These are phyloP conservation scores for Daldinia childiae DNA, from an alignment of 495 filamentous ascomycete species.

Conservation along the genomic window DNA sequence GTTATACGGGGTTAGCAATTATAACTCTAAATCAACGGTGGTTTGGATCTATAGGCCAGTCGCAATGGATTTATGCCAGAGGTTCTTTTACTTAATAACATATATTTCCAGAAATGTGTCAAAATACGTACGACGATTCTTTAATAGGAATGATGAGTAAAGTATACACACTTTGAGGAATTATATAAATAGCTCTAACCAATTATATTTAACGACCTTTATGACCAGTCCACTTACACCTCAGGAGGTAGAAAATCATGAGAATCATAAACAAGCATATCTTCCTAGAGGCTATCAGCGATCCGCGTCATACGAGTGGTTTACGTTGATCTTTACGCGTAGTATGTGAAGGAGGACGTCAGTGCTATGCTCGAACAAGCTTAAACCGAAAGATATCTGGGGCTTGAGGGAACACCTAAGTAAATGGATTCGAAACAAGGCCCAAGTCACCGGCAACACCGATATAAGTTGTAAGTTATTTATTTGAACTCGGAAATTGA, in stretches of 20 bases:
- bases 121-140: background rate
- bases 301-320: background rate
- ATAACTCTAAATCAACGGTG: background rate
- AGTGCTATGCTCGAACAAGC: background rate
- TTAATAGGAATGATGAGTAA: background rate
- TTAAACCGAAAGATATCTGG: no score
- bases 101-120: background rate
- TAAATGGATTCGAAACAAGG: no score
- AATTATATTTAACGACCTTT: background rate
- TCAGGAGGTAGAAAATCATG: background rate
- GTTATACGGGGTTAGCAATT: background rate
- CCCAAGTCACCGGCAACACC: no score
- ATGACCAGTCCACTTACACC: background rate
- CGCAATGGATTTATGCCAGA: background rate
- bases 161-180: background rate
- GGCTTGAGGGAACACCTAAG: no score
- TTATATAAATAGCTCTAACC: background rate
- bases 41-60: background rate
- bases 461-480: no score
- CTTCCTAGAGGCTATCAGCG: background rate
- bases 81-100: background rate
- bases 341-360: background rate
- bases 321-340: background rate
- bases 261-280: background rate
- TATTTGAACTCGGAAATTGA: no score